Conservation (phyloP, 345 rosid species). For the Heritiera fomes region DNA sequence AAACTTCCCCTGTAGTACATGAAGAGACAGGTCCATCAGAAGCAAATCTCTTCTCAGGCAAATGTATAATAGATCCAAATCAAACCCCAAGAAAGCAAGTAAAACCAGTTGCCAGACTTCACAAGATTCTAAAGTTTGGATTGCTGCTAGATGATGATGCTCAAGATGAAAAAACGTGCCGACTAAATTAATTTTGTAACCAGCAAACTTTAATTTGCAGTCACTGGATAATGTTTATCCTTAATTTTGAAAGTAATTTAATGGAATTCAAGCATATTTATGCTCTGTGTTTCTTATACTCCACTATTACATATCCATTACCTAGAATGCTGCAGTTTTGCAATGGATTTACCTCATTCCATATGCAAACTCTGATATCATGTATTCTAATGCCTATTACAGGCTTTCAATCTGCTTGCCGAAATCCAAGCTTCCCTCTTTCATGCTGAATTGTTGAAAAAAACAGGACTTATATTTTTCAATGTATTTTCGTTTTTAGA, state of each 20-base stretch:
- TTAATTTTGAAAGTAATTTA: background rate
- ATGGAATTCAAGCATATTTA: background rate
- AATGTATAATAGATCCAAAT: conserved; percentile 39
- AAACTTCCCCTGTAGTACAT: conserved; percentile 36
- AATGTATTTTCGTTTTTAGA: too few species aligned
- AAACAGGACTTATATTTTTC: too few species aligned
- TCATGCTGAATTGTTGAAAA: too few species aligned
- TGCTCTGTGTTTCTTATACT: background rate
- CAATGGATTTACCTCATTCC: too few species aligned
- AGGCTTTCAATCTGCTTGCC: too few species aligned
- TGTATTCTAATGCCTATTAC: too few species aligned
- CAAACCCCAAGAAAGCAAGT: conserved; percentile 46
- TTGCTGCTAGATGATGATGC: conserved; percentile 39
- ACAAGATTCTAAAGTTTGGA: conserved; percentile 61
- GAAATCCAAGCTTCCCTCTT: too few species aligned
- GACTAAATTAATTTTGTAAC: background rate
- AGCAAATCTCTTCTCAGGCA: conserved; percentile 43
- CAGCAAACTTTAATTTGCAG: background rate
- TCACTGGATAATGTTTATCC: background rate
- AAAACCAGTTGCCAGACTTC: conserved; percentile 50
- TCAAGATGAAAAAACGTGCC: conserved; percentile 30
- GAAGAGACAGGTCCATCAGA: conserved; percentile 56
- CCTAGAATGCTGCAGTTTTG: too few species aligned
- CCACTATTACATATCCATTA: background rate
- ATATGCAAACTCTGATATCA: too few species aligned